These are phyloP conservation scores for Conticribra guillardii DNA, from an alignment of 108 stramenopile species.

Conservation along the genomic window DNA sequence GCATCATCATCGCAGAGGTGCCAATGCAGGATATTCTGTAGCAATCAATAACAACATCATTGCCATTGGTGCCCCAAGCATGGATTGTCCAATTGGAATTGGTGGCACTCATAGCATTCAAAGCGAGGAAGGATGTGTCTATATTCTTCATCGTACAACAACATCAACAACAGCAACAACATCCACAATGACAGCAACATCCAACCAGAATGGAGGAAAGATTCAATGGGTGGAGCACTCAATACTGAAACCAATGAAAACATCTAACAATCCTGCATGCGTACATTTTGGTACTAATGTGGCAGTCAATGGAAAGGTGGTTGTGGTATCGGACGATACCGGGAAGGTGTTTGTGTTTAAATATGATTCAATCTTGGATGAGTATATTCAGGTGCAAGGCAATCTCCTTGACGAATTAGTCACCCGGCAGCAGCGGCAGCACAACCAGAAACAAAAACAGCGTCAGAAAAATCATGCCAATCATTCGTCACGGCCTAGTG, in stretches of 20 bases:
- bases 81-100: neutral
- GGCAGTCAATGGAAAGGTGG: neutral
- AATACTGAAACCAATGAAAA: neutral
- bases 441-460: too few species aligned
- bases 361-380: neutral
- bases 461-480: too few species aligned
- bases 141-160: neutral
- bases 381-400: neutral
- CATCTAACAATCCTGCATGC: neutral
- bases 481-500: too few species aligned
- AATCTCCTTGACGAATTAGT: neutral
- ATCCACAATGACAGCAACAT: too few species aligned
- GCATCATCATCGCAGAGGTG: too few species aligned
- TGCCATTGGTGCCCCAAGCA: neutral
- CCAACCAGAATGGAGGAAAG: neutral
- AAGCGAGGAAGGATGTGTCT: neutral
- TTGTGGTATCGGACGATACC: neutral
- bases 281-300: neutral
- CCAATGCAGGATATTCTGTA: neutral
- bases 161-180: too few species aligned
- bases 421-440: neutral
- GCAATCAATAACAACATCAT: neutral
- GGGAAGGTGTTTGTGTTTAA: neutral
- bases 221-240: neutral
- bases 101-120: neutral